Evolutionary conservation across 164 flowering plant species (phyloP), one percentile per base, ranked within the genome.

Genomic region (Hamamelis virginiana): DNA sequence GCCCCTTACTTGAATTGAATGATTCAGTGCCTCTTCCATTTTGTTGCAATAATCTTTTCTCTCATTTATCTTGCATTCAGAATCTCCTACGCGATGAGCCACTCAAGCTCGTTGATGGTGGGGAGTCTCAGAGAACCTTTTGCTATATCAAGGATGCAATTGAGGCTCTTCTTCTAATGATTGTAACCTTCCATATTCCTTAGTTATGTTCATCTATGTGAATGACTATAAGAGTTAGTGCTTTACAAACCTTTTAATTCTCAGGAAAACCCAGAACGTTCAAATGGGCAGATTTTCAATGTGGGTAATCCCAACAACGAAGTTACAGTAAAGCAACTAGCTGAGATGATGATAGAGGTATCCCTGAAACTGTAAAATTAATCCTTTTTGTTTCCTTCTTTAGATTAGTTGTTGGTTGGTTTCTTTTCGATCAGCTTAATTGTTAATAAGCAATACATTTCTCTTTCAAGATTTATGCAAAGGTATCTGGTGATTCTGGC

Each of bases 281-380:
- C 94, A 19, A 87, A 87, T 80, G 91, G 94, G 51, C 94, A 90
- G 0, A 90, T 92, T 63, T 92, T 92, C 70, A 92, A 90, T 74
- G 96, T 92, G 27, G 96, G 96, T 66, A 92, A 92, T 73, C 97
- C 97, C 11, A 66, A 90, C 82, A 92, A 92, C 79, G 97, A 92
- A 82, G 96, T 92, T 25, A 92, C 94, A 18, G 96, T 90, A 18
- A 80, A 86, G 78, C 96, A 92, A 78, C 97, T 90, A 60, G 96
- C 91, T 70, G 96, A 90, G 73, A 88, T 92, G 95, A 92, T 92
- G 96, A 84, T 90, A 19, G 76, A 90, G 91, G 97, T 89, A 58
- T 9, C 22, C 8, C 6, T 44, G 43, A n/a, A 12, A 58, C 26
- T 26, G 14, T 1, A 58, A 5, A 26, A 26, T 58, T n/a, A n/a